Base-by-base conservation (phyloP, 1,284 basidiomycete species). In the Rhodotorula sp. region DNA sequence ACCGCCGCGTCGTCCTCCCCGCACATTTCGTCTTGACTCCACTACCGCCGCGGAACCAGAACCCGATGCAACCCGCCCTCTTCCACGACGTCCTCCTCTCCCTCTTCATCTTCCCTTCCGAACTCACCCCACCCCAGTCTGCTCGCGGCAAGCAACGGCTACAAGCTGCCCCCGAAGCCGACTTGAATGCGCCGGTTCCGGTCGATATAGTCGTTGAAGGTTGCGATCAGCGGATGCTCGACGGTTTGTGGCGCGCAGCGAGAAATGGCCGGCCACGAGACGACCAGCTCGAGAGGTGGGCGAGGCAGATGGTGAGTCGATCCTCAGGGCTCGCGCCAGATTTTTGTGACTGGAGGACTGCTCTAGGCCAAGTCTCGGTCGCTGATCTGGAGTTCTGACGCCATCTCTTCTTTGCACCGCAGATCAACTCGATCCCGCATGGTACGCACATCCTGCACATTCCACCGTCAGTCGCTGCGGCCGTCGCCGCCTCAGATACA, bases 101-200 rank as follows among this genome's bases (percentile, higher is more conserved):
- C 0, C 68, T 70, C 68, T 75, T 75, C 66, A 60, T 74, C 57
- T 67, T 70, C 49, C 67, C 70, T 22, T 49, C 60, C 22, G 61
- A n/a, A 48, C n/a, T 30, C 22, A 45, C 65, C 29, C 60, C 65
- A 20, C 59, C 65, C 18, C 51, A 54, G 5, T 33, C 54, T n/a
- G 26, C n/a, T 18, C 54, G 54, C 24, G 53, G 62, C 33, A 46
- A 62, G 15, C 46, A 49, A 26, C 60, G 66, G 46, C 53, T 56
- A 7, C 26, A 15, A 30, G 10, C 48, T 3, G 67, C 45, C 22
- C 45, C 26, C 17, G 65, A 22, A 8, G 44, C 22, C 14, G 62
- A 63, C 30, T 33, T 14, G 10, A 30, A 37, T 7, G 63, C 63
- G 15, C 70, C 70, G 12, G 66, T 68, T 0, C 70, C 73, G 26